phyloP scores from a whole-genome alignment of 2,329 filamentous ascomycete species.

The Calonectria pseudoreteaudii region DNA sequence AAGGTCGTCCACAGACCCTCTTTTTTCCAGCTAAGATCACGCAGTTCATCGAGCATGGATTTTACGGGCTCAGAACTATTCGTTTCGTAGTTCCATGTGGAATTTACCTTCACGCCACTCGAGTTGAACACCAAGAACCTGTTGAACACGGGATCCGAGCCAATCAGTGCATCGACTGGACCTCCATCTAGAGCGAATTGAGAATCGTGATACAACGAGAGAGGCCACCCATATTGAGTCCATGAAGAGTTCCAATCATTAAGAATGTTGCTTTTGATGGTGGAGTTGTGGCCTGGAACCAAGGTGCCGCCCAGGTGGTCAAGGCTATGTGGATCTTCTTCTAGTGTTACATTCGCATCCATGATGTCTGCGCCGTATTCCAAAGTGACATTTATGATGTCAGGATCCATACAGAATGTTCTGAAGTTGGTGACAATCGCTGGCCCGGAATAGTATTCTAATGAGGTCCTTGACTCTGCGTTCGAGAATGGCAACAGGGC shows the following conservation, averaged over 20 bases:
- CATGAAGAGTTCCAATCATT: not conserved
- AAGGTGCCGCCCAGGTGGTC: not conserved
- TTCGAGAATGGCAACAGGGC: constrained; percentile 6
- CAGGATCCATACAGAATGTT: not conserved
- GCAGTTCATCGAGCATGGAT: not conserved
- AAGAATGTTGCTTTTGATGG: not conserved
- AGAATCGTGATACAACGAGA: not conserved
- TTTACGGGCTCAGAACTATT: not conserved
- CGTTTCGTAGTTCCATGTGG: not conserved
- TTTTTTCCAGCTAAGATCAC: not conserved
- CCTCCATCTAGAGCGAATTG: not conserved
- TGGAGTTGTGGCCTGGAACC: not conserved
- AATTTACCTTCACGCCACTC: not conserved
- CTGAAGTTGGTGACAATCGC: not conserved
- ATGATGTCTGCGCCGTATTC: not conserved
- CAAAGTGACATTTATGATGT: not conserved
- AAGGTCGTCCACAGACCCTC: not conserved
- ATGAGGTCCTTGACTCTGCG: not conserved
- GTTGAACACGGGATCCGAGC: not conserved
- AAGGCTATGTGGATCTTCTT: not conserved
- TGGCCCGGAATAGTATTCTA: constrained; percentile 2
- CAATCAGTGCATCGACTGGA: not conserved
- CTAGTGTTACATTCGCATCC: not conserved
- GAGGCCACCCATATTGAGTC: not conserved
- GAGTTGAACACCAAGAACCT: constrained; percentile 9